Base-by-base conservation (phyloP, 2,329 filamentous ascomycete genomes). In the Pseudogymnoascus sp. region DNA sequence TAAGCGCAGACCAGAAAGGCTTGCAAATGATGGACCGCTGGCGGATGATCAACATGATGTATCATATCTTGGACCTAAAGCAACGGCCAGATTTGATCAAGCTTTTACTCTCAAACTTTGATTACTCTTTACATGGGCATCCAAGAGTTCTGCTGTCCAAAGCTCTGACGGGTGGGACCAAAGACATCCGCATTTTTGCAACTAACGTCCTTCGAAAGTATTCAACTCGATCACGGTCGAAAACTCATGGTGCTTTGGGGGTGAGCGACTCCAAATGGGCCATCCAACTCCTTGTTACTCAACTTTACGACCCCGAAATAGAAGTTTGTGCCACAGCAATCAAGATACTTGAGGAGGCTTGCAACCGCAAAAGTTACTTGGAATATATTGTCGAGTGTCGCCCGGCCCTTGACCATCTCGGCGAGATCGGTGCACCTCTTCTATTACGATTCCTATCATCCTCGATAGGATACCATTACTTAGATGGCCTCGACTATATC, bases 31-130 rank as follows among this genome's bases (percentile, higher is more conserved):
- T 99, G 72, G 93, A 97, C 74, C 83, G 91, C 70, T 97, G 95
- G 93, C 91, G 92, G 70, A 96, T 99, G 82, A 93, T 97, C 77
- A 97, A 97, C 75, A 99, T 99, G 91, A 96, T 97, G 82, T 99
- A 99, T 73, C 95, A 97, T 75, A 96, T 99, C 66, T 84, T 97
- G 64, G 93, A 97, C 72, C 81, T 96, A 50, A 91, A 90, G 70
- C 89, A 95, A 74, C 89, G 95, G 2, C 91, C 93, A 53, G 95
- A 99, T 73, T 80, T 99, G 64, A 91, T 97, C 73, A 91, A 93
- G 73, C 82, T 93, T 8, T 82, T 99, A 34, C 82, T 99, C 7
- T 88, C 89, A 59, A 95, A 93, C 71, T 93, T 99, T 76, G 93
- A 99, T 76, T 99, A 96, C 73, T 89, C 87, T 18, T 79, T 96